These are phyloP conservation scores for Beta vulgaris DNA, from an alignment of 148 eudicot species.

Conservation along the genomic window DNA sequence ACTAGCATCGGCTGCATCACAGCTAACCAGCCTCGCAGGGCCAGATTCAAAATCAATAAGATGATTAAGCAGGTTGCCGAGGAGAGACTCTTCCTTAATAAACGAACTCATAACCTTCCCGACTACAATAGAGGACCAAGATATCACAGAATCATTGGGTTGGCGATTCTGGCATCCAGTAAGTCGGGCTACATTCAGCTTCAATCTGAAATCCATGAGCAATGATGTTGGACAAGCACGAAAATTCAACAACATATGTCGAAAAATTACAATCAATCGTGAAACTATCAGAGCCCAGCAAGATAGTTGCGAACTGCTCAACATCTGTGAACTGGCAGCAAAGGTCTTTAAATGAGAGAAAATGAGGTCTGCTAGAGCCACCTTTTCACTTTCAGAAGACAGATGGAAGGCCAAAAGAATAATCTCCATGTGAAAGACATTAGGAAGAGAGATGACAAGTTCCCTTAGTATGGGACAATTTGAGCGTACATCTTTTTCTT, in stretches of 20 bases:
- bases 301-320: constrained; percentile 54
- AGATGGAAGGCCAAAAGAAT: constrained; percentile 87
- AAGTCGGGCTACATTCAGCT: constrained; percentile 51
- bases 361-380: constrained; percentile 42
- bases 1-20: constrained; percentile 29
- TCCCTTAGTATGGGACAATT: constrained; percentile 47
- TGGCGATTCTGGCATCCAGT: constrained; percentile 35
- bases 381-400: constrained; percentile 82
- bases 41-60: constrained; percentile 78
- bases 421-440: constrained; percentile 83
- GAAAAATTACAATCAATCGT: constrained; percentile 69
- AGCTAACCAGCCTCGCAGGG: constrained; percentile 51
- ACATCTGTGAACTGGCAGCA: constrained; percentile 37
- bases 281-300: constrained; percentile 86
- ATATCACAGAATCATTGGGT: constrained; percentile 35
- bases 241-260: constrained; percentile 79
- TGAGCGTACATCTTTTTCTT: constrained; percentile 44
- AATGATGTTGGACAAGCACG: constrained; percentile 72
- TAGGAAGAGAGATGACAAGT: constrained; percentile 64
- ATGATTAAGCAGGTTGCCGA: constrained; percentile 52
- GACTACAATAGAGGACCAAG: constrained; percentile 61
- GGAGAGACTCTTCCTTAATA: constrained; percentile 39
- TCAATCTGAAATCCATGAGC: constrained; percentile 71
- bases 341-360: constrained; percentile 51
- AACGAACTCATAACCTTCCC: constrained; percentile 46